phyloP scores from a whole-genome alignment of 805 yeast genomes.

The Sporopachydermia lactativora region DNA sequence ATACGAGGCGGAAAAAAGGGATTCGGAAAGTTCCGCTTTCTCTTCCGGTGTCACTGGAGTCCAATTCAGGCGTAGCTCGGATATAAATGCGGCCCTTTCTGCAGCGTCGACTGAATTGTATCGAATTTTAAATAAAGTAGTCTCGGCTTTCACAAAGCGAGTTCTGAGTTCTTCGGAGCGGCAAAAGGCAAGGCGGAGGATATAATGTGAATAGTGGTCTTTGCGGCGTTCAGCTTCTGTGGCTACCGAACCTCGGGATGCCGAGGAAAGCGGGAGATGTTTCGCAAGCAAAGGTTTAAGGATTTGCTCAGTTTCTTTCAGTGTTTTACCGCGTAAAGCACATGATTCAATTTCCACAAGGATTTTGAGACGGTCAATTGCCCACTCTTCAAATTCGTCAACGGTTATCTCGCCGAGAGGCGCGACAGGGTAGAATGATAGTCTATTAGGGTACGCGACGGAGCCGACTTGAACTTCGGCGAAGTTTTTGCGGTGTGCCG shows the following conservation, averaged over 20 bases:
- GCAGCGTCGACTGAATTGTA: slow-evolving; percentile 43
- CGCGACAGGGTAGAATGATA: slow-evolving; percentile 63
- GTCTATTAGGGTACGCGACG: slow-evolving; percentile 35
- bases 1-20: slow-evolving; percentile 38
- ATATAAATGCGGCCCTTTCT: slow-evolving; percentile 65
- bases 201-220: slow-evolving; percentile 87
- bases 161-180: slow-evolving; percentile 71
- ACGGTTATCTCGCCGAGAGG: slow-evolving; percentile 79
- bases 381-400: slow-evolving; percentile 93
- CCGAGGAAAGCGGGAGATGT: slow-evolving; percentile 45
- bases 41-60: slow-evolving; percentile 52
- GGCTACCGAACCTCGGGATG: slow-evolving; percentile 13
- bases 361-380: slow-evolving; percentile 76
- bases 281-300: slow-evolving; percentile 54
- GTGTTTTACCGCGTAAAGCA: slow-evolving; percentile 43
- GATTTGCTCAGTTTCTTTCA: slow-evolving; percentile 49
- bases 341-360: slow-evolving; percentile 76
- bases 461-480: slow-evolving; percentile 21
- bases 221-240: slow-evolving; percentile 55
- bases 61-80: slow-evolving; percentile 55
- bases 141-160: slow-evolving; percentile 68
- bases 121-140: slow-evolving; percentile 58
- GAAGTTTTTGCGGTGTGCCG: slow-evolving; percentile 15
- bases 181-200: slow-evolving; percentile 79
- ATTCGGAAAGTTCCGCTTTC: slow-evolving; percentile 30